Evolutionary conservation across 306 rosid genomes (phyloP).

Genomic region (Begonia peltatifolia): DNA sequence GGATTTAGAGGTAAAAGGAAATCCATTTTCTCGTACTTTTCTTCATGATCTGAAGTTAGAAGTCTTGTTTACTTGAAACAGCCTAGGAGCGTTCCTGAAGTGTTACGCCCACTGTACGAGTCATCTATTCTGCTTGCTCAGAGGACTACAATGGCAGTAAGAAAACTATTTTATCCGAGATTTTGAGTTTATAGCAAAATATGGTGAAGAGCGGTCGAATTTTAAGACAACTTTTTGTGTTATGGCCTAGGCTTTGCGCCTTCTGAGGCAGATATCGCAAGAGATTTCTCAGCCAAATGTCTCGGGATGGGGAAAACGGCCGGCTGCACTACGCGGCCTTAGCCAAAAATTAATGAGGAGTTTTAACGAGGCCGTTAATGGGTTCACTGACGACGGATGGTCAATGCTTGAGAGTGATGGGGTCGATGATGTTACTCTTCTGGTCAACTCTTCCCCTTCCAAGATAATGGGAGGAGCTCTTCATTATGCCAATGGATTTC

Average conservation of each 20-base stretch:
- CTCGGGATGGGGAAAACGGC: conserved; percentile 85
- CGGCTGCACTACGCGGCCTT: conserved; percentile 82
- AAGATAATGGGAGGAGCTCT: conserved; percentile 29
- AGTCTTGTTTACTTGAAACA: conserved; percentile 5
- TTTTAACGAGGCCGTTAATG: conserved; percentile 91
- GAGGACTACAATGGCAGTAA: conserved; percentile 91
- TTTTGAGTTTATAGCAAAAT: not conserved
- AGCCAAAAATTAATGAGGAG: conserved; percentile 94
- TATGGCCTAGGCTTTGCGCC: conserved; percentile 59
- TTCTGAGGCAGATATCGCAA: conserved; percentile 80
- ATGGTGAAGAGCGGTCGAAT: not conserved
- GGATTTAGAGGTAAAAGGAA: conserved; percentile 44
- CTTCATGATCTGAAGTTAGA: no score
- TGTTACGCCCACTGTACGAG: conserved; percentile 83
- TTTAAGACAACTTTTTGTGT: not conserved
- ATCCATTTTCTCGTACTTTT: not conserved
- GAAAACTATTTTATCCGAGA: conserved; percentile 5
- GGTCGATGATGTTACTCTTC: conserved; percentile 74
- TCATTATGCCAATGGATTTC: not conserved
- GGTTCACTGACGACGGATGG: conserved; percentile 90
- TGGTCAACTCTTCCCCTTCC: conserved; percentile 60
- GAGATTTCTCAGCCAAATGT: conserved; percentile 77
- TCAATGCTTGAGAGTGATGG: conserved; percentile 70
- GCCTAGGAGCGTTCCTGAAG: conserved; percentile 99
- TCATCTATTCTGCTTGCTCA: conserved; percentile 83